These are phyloP conservation scores for Solanum piurae DNA, from an alignment of 257 asterid genomes.

Conservation along the genomic window DNA sequence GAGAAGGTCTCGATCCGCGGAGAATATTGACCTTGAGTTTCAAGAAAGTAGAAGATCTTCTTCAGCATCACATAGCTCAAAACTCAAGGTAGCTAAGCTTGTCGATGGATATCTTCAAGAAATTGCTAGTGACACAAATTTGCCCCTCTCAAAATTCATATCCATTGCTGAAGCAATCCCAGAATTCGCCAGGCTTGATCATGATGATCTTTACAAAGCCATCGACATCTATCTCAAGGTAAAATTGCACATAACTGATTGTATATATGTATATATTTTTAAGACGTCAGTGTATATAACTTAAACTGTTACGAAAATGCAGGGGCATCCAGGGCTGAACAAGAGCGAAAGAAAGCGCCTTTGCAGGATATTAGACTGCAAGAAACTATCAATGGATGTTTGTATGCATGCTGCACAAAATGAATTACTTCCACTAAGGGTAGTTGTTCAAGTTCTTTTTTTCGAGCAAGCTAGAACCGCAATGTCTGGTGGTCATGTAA, in stretches of 20 bases:
- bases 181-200: conserved; percentile 65
- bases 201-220: conserved; percentile 84
- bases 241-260: background rate
- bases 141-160: conserved; percentile 48
- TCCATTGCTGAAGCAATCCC: conserved; percentile 68
- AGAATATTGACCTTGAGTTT: conserved; percentile 55
- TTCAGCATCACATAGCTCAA: conserved; percentile 70
- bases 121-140: conserved; percentile 46
- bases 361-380: conserved; percentile 65
- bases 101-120: conserved; percentile 64
- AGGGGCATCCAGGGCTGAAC: conserved; percentile 70
- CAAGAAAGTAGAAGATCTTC: conserved; percentile 77
- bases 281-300: background rate
- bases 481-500: conserved; percentile 44
- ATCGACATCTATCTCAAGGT: conserved; percentile 87
- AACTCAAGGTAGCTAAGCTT: conserved; percentile 72
- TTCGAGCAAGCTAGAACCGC: conserved; percentile 86
- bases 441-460: conserved; percentile 85
- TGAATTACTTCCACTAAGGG: conserved; percentile 76
- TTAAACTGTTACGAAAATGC: background rate
- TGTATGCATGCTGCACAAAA: conserved; percentile 94
- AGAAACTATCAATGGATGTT: conserved; percentile 55
- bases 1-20: conserved; percentile 78
- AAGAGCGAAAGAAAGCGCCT: conserved; percentile 72
- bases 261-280: background rate